Base-by-base conservation (phyloP, 139 green algal genomes). In the Chlorokybus atmophyticus region DNA sequence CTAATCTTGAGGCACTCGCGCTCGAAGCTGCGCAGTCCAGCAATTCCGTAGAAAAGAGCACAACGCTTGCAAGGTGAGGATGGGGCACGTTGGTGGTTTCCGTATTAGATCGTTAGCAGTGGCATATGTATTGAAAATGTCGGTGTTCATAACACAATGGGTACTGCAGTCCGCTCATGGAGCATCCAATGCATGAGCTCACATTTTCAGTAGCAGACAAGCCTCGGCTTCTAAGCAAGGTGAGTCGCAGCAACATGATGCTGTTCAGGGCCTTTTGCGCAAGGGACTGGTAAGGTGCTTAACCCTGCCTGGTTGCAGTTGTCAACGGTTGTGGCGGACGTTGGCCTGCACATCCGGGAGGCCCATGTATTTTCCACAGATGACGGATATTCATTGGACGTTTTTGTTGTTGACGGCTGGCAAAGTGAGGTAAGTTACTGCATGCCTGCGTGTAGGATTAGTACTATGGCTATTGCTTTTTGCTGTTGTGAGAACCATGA, bases 351-450 rank as follows among this genome's bases (percentile, higher is more conserved):
- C 67, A 98, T 98, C 29, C 82, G 85, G 21, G 90, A 98, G 66
- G 91, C 91, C 7, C 90, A 98, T 62, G 91, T 87, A 0, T 98
- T 98, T 80, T 96, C 92, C 75, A 95, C 90, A 10, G 77, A 66
- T 27, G 90, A 98, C 54, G 62, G 76, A 10, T 96, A 90, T 62
- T 85, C 79, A 0, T 62, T 98, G 50, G 91, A 98, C 66, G 86
- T 98, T 21, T 98, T 98, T 75, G 83, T 98, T 21, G 62, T 71
- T 23, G 62, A 71, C 32, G 62, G 62, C 21, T 71, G 62, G 62
- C 47, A 44, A 21, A 69, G 25, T 19, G 64, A 72, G 59, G 64
- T 72, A 8, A 5, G 56, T n/a, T 10, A 17, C 38, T 10, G 14
- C 38, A 52, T 52, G 10, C 42, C 42, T 7, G 42, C 42, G 27